These are phyloP conservation scores for Dothideomycetes sp. DNA, from an alignment of 2,329 filamentous ascomycete genomes.

Conservation along the genomic window DNA sequence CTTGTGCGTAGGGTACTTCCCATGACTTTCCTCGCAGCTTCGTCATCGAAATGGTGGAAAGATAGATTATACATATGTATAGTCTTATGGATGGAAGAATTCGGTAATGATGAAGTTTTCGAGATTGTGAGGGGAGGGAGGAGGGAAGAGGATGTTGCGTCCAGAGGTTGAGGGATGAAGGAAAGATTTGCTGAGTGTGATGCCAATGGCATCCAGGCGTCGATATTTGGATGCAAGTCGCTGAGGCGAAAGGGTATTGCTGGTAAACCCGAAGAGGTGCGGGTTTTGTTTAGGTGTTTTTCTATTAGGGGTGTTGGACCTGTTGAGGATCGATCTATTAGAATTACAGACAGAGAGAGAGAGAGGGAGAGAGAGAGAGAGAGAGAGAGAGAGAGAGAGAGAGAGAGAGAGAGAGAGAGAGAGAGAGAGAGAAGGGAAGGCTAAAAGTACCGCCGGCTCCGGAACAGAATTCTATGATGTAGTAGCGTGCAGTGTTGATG, in stretches of 20 bases:
- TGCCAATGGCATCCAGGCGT: conserved; percentile 27
- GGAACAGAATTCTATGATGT: conserved; percentile 67
- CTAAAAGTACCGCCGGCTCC: conserved; percentile 51
- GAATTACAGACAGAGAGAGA: too few species aligned
- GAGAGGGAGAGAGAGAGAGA: too few species aligned
- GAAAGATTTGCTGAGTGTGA: conserved; percentile 40
- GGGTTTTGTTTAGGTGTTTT: conserved; percentile 22
- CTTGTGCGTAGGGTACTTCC: conserved; percentile 55
- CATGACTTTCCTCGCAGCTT: conserved; percentile 51
- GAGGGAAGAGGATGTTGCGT: conserved; percentile 44
- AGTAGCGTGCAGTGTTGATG: conserved; percentile 46
- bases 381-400: too few species aligned
- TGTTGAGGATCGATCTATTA: conserved; percentile 5
- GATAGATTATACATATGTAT: conserved; percentile 65
- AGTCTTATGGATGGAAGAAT: conserved; percentile 29
- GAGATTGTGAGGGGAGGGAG: conserved; percentile 37
- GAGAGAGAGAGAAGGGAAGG: too few species aligned
- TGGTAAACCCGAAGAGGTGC: conserved; percentile 15
- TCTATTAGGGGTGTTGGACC: conserved; percentile 30
- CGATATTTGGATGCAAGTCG: conserved; percentile 32
- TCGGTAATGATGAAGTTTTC: conserved; percentile 6
- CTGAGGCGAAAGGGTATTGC: conserved; percentile 32
- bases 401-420: too few species aligned
- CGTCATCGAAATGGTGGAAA: conserved; percentile 69
- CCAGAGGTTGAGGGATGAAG: conserved; percentile 53